phyloP scores from a whole-genome alignment of 805 yeast species.

The Hanseniaspora singularis region DNA sequence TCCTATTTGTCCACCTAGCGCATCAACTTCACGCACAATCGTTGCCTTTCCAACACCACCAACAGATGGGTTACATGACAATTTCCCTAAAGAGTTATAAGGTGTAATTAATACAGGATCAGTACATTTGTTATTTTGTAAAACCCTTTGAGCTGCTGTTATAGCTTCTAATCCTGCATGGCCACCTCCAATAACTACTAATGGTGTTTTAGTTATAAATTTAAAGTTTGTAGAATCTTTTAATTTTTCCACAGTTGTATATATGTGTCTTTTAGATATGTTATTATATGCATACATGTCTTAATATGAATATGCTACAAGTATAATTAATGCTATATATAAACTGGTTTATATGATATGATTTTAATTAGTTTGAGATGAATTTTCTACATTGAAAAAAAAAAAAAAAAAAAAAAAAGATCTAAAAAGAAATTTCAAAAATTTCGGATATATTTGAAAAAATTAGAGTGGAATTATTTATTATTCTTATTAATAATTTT shows the following conservation, averaged over 20 bases:
- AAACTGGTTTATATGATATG: background rate
- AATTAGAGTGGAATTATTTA: no score
- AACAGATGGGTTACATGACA: constrained; percentile 94
- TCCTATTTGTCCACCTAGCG: constrained; percentile 85
- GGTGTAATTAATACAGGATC: constrained; percentile 59
- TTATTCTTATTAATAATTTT: no score
- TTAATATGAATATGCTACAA: no score
- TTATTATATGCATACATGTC: no score
- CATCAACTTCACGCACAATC: constrained; percentile 82
- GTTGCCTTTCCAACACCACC: constrained; percentile 99
- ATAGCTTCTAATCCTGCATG: constrained; percentile 99
- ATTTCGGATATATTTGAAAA: no score
- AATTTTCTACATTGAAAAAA: background rate
- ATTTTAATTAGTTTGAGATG: background rate
- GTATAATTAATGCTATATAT: no score
- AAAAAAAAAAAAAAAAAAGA: background rate
- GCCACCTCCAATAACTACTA: constrained; percentile 86
- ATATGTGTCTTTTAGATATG: background rate
- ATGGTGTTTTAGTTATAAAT: constrained; percentile 16
- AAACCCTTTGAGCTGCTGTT: constrained; percentile 79
- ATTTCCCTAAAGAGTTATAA: constrained; percentile 68
- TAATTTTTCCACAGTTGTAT: constrained; percentile 3
- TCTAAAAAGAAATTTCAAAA: no score
- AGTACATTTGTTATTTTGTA: constrained; percentile 42
- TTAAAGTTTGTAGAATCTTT: background rate